A percentile compares a stretch with the other conserved stretches of the same genome.
Evolutionary conservation across 768 basidiomycete genomes (phyloP).

Genomic region (Coprinellus micaceus): DNA sequence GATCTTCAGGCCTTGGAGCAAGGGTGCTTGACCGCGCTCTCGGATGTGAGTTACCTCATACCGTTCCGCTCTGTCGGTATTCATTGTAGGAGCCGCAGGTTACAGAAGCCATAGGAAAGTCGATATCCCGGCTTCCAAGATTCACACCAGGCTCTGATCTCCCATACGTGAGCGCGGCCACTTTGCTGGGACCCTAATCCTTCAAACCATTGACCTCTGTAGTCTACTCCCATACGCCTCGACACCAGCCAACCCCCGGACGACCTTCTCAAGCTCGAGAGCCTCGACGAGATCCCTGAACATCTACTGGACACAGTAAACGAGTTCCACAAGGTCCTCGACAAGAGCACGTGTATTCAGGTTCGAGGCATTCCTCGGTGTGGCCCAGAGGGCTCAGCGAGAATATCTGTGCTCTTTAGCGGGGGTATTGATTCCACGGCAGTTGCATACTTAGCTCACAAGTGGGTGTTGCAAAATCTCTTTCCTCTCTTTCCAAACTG

Average conservation of each 20-base stretch:
- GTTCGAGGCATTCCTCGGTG: slow-evolving; percentile 65
- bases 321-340: slow-evolving; percentile 50
- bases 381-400: slow-evolving; percentile 35
- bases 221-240: slow-evolving; percentile 39
- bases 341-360: slow-evolving; percentile 62
- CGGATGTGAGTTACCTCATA: slow-evolving; percentile 12
- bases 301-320: slow-evolving; percentile 43
- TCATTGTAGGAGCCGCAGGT: background rate
- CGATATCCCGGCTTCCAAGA: slow-evolving; percentile 3
- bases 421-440: slow-evolving; percentile 94
- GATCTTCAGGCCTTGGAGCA: slow-evolving; percentile 30
- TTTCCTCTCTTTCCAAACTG: background rate
- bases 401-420: slow-evolving; percentile 87
- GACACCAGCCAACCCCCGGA: slow-evolving; percentile 47
- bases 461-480: slow-evolving; percentile 35
- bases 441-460: slow-evolving; percentile 75
- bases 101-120: background rate
- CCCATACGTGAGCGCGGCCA: slow-evolving; percentile 27
- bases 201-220: slow-evolving; percentile 37
- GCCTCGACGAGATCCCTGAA: slow-evolving; percentile 41
- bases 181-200: background rate
- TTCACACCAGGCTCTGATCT: background rate
- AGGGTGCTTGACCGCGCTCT: slow-evolving; percentile 4
- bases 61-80: background rate
- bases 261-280: slow-evolving; percentile 30